Evolutionary conservation across 805 yeast species (phyloP).

Genomic region (Spathaspora girioi): DNA sequence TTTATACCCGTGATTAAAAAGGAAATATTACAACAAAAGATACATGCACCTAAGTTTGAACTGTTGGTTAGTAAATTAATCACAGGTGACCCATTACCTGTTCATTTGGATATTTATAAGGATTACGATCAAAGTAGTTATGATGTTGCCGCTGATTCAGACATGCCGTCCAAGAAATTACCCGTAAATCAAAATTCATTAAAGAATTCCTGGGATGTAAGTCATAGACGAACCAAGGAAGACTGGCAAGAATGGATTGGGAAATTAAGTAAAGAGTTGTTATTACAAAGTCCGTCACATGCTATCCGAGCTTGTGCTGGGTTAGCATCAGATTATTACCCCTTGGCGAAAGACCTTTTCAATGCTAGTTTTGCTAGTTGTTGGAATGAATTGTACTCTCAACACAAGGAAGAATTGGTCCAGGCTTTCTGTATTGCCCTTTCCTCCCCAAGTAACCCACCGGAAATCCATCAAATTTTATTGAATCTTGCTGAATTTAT

Average conservation of each 20-base stretch:
- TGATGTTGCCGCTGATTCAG: conserved; percentile 60
- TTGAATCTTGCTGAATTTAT: conserved; percentile 90
- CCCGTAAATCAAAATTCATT: conserved; percentile 65
- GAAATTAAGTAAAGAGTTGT: conserved; percentile 74
- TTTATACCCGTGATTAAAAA: conserved; percentile 81
- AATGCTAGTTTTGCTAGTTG: conserved; percentile 94
- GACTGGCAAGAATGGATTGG: conserved; percentile 99
- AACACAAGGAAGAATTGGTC: conserved; percentile 84
- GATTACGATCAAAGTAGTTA: conserved; percentile 45
- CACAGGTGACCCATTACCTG: conserved; percentile 84
- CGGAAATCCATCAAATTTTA: conserved; percentile 89
- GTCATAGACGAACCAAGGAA: conserved; percentile 82
- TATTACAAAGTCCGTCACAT: conserved; percentile 92
- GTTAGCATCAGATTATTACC: conserved; percentile 81
- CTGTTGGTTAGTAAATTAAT: conserved; percentile 73
- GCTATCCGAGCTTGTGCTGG: conserved; percentile 91
- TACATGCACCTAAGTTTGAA: conserved; percentile 74
- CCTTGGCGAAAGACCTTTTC: conserved; percentile 85
- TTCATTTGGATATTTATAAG: conserved; percentile 65
- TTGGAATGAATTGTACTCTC: conserved; percentile 89
- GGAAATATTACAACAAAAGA: conserved; percentile 55
- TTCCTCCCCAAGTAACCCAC: conserved; percentile 88
- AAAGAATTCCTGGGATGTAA: conserved; percentile 87
- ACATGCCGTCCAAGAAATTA: conserved; percentile 66
- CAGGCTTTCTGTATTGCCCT: conserved; percentile 82